These are phyloP conservation scores for Toxicodendron radicans DNA, from an alignment of 345 rosid genomes.

Conservation along the genomic window DNA sequence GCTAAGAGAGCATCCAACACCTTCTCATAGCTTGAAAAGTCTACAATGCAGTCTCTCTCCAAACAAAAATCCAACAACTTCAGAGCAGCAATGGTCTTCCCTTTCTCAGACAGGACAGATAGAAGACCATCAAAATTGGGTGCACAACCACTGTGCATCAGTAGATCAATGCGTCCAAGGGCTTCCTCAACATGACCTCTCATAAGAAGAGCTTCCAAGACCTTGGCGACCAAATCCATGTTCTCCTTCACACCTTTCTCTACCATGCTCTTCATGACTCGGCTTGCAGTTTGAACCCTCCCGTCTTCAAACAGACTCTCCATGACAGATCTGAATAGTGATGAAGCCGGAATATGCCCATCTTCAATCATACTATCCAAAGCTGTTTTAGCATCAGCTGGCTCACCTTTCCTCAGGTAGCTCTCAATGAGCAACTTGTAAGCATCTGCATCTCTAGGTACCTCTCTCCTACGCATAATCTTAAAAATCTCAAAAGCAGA, in stretches of 20 bases:
- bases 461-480: constrained; percentile 80
- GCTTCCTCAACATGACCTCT: constrained; percentile 96
- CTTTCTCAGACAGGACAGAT: constrained; percentile 65
- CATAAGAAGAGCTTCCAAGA: constrained; percentile 78
- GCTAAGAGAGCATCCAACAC: constrained; percentile 78
- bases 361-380: constrained; percentile 86
- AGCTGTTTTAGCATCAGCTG: constrained; percentile 83
- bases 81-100: constrained; percentile 81
- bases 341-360: constrained; percentile 69
- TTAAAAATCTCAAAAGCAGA: constrained; percentile 77
- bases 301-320: constrained; percentile 83
- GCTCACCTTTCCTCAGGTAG: constrained; percentile 89
- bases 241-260: constrained; percentile 79
- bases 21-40: constrained; percentile 68
- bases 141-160: constrained; percentile 52
- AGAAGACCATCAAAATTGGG: constrained; percentile 62
- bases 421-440: constrained; percentile 73
- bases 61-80: constrained; percentile 72
- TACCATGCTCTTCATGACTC: constrained; percentile 83
- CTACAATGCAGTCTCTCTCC: constrained; percentile 63
- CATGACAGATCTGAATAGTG: constrained; percentile 76
- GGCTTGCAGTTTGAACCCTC: constrained; percentile 89
- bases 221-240: constrained; percentile 74
- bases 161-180: constrained; percentile 74
- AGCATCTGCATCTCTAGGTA: constrained; percentile 71